Percentiles rank a stretch among this genome's conserved stretches.
These are phyloP conservation scores for Phytophthora sp. DNA, from an alignment of 352 stramenopile genomes.

Conservation along the genomic window DNA sequence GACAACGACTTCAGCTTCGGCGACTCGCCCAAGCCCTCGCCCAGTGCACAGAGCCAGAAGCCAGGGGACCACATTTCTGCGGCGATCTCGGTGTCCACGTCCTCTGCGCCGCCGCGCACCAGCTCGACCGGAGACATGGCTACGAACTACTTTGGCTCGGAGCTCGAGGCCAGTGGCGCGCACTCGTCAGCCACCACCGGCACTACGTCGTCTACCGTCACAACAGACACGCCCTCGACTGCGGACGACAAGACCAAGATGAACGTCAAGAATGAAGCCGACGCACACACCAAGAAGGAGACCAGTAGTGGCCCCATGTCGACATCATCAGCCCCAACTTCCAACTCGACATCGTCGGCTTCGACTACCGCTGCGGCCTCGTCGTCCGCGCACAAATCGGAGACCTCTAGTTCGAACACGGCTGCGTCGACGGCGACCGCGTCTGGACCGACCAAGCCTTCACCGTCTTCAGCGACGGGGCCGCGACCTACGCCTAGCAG, in stretches of 20 bases:
- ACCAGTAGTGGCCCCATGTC: conserved; percentile 7
- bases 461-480: conserved; percentile 14
- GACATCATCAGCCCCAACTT: conserved; percentile 8
- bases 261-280: conserved; percentile 40
- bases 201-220: conserved; percentile 15
- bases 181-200: conserved; percentile 8
- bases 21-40: conserved; percentile 72
- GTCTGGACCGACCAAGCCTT: conserved; percentile 16
- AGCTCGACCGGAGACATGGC: conserved; percentile 47
- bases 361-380: conserved; percentile 19
- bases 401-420: conserved; percentile 15
- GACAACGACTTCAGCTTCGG: conserved; percentile 83
- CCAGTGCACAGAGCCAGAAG: conserved; percentile 28
- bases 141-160: conserved; percentile 71
- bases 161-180: conserved; percentile 44
- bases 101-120: conserved; percentile 13
- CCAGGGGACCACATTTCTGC: conserved; percentile 10
- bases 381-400: conserved; percentile 24
- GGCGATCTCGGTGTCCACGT: neutral
- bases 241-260: conserved; percentile 39
- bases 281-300: conserved; percentile 38
- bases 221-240: conserved; percentile 19
- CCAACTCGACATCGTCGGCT: conserved; percentile 23
- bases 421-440: conserved; percentile 26
- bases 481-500: conserved; percentile 13